Evolutionary conservation across 2,329 filamentous ascomycete genomes (phyloP), one percentile per base, ranked within the genome.

Genomic region (Cephalotrichum gorgonifer): DNA sequence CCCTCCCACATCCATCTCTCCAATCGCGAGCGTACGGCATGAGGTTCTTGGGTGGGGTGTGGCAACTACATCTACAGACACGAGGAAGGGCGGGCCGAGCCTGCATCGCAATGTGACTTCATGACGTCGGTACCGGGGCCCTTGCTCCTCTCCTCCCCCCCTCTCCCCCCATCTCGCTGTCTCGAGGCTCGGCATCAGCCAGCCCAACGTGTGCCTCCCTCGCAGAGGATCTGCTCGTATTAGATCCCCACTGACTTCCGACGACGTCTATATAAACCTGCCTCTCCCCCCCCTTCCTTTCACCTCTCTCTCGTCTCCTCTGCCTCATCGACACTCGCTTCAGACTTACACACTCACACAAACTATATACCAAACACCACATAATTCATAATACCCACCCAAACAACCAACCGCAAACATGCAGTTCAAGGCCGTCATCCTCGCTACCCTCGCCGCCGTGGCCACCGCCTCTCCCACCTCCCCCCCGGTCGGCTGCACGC

Each of bases 401-500:
- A 22, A 43, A 42, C 28, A 17, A 48, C 31, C 30, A 23, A 25
- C 43, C 31, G 12, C 43, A 45, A 53, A 43, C 4, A 54, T 54
- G 53, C 28, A 54, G 48, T 49, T 53, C 49, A 28, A 44, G 44
- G 26, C 52, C 35, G 20, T 49, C 50, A 47, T 58, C 46, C 39
- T 62, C 50, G 57, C 56, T 43, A 43, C 53, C 46, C 46, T 59
- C 35, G 51, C 50, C 28, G 43, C 54, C 39, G 27, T 56, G 38
- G 54, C 47, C 28, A 12, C 50, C 44, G 56, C 55, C 30, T 39
- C 41, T 17, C 53, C 53, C 11, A 28, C 15, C 47, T n/a, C n/a
- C n/a, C n/a, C n/a, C n/a, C n/a, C n/a, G 33, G 28, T 42, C 5
- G 33, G 23, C 14, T 68, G 65, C 61, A 56, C 51, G 38, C 63